These are phyloP conservation scores for Dictyostelium citrinum DNA, from an alignment of 78 protist species.

Conservation along the genomic window DNA sequence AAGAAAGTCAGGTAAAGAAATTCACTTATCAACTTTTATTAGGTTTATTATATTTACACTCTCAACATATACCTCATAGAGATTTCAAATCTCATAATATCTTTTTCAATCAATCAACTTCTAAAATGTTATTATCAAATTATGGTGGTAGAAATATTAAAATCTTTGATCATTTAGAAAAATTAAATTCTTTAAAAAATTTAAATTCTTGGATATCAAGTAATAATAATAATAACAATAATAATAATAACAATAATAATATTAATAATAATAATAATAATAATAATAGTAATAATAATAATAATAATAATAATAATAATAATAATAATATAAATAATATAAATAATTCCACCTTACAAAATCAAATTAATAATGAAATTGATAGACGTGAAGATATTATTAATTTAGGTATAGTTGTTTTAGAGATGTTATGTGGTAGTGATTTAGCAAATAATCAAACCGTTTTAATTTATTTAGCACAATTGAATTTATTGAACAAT, in stretches of 20 bases:
- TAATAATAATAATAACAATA: background rate
- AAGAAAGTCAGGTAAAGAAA: background rate
- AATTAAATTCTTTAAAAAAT: constrained; percentile 6
- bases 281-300: background rate
- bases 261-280: no score
- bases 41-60: constrained; percentile 31
- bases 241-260: no score
- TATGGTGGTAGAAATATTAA: constrained; percentile 53
- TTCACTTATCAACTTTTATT: constrained; percentile 48
- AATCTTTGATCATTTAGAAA: constrained; percentile 37
- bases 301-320: background rate
- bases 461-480: background rate
- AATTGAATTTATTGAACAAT: background rate
- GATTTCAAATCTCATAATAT: constrained; percentile 39
- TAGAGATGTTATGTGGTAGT: constrained; percentile 53
- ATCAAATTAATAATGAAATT: background rate
- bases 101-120: background rate
- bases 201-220: constrained; percentile 14
- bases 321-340: no score
- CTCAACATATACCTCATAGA: constrained; percentile 68
- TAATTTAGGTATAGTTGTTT: constrained; percentile 41
- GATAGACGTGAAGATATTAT: constrained; percentile 40
- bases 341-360: no score
- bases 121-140: constrained; percentile 13
- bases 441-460: background rate